Conservation (phyloP, 495 filamentous ascomycete genomes). For the Astrothelium subdiscretum region DNA sequence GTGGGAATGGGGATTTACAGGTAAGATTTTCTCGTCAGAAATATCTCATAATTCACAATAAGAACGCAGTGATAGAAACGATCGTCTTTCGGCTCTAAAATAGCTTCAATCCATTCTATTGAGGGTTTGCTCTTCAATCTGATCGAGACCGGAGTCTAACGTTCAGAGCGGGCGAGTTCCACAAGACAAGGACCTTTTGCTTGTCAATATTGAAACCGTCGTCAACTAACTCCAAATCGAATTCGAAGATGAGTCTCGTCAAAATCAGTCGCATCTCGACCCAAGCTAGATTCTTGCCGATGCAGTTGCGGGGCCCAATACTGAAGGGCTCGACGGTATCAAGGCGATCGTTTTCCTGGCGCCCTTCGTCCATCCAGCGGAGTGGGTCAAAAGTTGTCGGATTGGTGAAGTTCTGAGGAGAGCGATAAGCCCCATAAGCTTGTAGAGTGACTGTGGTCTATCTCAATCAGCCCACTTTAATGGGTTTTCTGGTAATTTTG, state of each 20-base stretch:
- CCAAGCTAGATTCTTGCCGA: constrained; percentile 19
- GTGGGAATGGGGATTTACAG: no score
- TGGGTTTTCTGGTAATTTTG: constrained; percentile 36
- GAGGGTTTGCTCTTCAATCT: no score
- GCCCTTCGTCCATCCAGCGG: neutral
- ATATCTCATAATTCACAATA: no score
- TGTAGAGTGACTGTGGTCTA: constrained; percentile 20
- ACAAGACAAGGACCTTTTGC: neutral
- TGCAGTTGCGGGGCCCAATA: constrained; percentile 8
- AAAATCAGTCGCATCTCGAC: constrained; percentile 25
- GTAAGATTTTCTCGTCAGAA: no score
- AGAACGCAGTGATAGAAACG: no score
- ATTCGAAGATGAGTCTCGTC: constrained; percentile 21
- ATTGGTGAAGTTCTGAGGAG: constrained; percentile 32
- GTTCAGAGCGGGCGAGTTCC: neutral
- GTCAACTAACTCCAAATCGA: constrained; percentile 17
- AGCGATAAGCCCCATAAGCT: constrained; percentile 38
- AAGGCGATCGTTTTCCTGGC: neutral
- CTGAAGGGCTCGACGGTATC: constrained; percentile 8
- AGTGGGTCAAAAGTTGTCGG: neutral
- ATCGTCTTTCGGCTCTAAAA: no score
- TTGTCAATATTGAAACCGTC: neutral
- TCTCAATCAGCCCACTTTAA: constrained; percentile 19
- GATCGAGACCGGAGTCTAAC: neutral
- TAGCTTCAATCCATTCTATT: no score